phyloP scores from a whole-genome alignment of 2,329 filamentous ascomycete species.

The Helotiales sp. region DNA sequence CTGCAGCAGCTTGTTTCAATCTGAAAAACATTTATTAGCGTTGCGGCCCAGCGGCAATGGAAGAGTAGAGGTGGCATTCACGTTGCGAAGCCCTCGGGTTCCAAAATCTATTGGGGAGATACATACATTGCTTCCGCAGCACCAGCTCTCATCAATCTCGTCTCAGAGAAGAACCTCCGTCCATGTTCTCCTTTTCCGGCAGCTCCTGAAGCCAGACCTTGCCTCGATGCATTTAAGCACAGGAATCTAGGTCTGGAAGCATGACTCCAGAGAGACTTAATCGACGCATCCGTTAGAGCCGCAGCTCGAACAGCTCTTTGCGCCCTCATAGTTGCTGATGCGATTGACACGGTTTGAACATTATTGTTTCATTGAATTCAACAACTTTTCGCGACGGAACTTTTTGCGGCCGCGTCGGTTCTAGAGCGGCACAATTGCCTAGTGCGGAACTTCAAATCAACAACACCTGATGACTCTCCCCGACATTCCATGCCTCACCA shows the following conservation, averaged over 20 bases:
- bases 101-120: not conserved
- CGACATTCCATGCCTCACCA: conserved; percentile 19
- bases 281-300: conserved; percentile 27
- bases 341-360: conserved; percentile 16
- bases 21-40: conserved; percentile 11
- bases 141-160: conserved; percentile 26
- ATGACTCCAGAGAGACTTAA: conserved; percentile 24
- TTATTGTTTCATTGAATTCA: conserved; percentile 9
- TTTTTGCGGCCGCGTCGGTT: no score
- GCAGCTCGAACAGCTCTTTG: conserved; percentile 32
- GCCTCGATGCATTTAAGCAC: conserved; percentile 31
- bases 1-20: conserved; percentile 31
- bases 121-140: conserved; percentile 35
- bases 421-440: no score
- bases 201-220: conserved; percentile 11
- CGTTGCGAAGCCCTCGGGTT: no score
- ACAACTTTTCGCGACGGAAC: not conserved
- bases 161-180: conserved; percentile 33
- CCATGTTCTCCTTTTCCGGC: conserved; percentile 19
- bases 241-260: conserved; percentile 29
- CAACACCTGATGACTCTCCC: not conserved
- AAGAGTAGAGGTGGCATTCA: no score
- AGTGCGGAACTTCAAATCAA: no score
- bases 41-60: no score
- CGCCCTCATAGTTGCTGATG: conserved; percentile 29